A percentile compares a stretch with the other conserved stretches of the same genome.
Evolutionary conservation across 306 rosid species (phyloP).

Genomic region (Notholithocarpus densiflorus): DNA sequence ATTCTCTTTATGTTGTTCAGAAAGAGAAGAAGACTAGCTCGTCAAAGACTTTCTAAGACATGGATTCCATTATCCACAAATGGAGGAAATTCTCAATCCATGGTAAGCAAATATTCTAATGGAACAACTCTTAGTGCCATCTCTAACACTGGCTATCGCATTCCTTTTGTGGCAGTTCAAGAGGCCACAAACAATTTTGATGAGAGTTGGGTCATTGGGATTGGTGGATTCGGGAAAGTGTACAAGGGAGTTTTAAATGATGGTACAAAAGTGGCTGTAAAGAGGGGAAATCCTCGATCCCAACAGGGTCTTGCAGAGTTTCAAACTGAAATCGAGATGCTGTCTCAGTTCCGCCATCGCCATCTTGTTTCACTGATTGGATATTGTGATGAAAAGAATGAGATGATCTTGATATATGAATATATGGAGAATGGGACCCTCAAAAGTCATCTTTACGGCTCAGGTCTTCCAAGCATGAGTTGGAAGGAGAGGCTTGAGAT

Average conservation of each 20-base stretch:
- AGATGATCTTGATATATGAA: conserved; percentile 86
- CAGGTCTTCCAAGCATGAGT: conserved; percentile 58
- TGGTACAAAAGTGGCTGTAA: conserved; percentile 80
- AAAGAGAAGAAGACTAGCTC: conserved; percentile 41
- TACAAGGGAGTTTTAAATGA: conserved; percentile 71
- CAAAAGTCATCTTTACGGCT: conserved; percentile 85
- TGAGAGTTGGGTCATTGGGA: conserved; percentile 76
- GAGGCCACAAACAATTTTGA: conserved; percentile 79
- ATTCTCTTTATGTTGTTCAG: conserved; percentile 46
- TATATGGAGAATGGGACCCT: conserved; percentile 92
- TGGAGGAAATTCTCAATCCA: conserved; percentile 66
- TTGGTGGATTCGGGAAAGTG: conserved; percentile 87
- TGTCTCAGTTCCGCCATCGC: conserved; percentile 90
- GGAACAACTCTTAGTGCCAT: conserved; percentile 59
- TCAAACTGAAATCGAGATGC: conserved; percentile 83
- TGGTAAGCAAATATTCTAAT: conserved; percentile 75
- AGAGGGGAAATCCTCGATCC: conserved; percentile 84
- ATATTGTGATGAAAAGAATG: conserved; percentile 83
- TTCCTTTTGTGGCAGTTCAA: conserved; percentile 64
- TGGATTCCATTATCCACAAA: conserved; percentile 64
- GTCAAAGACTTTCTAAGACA: conserved; percentile 57
- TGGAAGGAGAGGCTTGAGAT: conserved; percentile 87
- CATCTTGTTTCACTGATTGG: conserved; percentile 90
- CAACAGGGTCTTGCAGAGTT: conserved; percentile 87
- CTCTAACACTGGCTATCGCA: conserved; percentile 56